Percentiles rank a stretch among this genome's conserved stretches.
These are phyloP conservation scores for Parasarocladium wereldwijsianum DNA, from an alignment of 2,329 filamentous ascomycete species.

Conservation along the genomic window DNA sequence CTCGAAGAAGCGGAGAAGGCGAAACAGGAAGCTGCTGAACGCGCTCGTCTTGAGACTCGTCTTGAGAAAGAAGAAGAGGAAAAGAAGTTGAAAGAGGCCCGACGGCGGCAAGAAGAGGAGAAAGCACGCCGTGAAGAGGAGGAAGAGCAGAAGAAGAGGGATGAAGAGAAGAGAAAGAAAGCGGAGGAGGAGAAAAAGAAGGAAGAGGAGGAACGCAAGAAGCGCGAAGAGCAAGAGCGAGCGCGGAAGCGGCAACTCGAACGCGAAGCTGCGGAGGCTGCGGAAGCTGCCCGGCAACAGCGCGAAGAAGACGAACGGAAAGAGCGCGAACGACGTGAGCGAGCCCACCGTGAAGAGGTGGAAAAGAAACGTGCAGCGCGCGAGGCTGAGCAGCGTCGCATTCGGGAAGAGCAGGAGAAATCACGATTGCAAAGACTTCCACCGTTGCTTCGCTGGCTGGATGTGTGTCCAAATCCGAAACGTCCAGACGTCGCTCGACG, in stretches of 20 bases:
- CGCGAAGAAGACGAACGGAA: constrained; percentile 37
- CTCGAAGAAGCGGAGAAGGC: constrained; percentile 7
- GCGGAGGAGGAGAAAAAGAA: constrained; percentile 17
- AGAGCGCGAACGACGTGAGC: constrained; percentile 32
- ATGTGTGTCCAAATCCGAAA: constrained; percentile 35
- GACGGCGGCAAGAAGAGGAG: constrained; percentile 16
- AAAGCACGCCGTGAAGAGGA: constrained; percentile 13
- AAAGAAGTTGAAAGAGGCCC: no score
- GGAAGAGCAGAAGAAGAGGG: constrained; percentile 16
- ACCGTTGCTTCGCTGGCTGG: constrained; percentile 46
- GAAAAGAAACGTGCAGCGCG: constrained; percentile 33
- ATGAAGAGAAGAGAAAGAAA: constrained; percentile 20
- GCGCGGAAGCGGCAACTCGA: constrained; percentile 18
- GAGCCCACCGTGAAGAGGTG: constrained; percentile 26
- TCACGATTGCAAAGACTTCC: constrained; percentile 41
- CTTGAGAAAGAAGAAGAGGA: constrained; percentile 14
- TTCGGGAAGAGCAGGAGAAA: constrained; percentile 39
- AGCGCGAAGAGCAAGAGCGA: constrained; percentile 7
- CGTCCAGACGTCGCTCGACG: constrained; percentile 32
- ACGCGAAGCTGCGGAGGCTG: constrained; percentile 31
- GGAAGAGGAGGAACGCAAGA: constrained; percentile 11
- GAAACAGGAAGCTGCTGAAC: constrained; percentile 6
- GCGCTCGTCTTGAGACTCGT: constrained; percentile 7
- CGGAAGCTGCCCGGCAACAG: constrained; percentile 31
- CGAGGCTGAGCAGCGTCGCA: constrained; percentile 34